Conservation (phyloP, 2,329 filamentous ascomycete species). For the Exophiala xenobiotica region DNA sequence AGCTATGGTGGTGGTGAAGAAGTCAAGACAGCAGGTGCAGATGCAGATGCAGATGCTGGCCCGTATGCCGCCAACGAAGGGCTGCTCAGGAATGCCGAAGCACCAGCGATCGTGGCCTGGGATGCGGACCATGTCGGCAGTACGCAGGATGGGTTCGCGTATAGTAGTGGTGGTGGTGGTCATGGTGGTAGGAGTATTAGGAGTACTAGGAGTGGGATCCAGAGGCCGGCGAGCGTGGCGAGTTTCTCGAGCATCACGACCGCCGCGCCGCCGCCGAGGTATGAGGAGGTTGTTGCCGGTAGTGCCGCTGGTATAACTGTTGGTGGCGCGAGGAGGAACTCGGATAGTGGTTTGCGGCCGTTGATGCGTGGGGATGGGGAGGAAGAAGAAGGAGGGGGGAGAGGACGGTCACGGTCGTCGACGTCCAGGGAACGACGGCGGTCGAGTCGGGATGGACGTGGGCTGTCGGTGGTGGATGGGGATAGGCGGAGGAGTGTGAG, state of each 20-base stretch:
- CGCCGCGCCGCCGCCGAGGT: slow-evolving; percentile 15
- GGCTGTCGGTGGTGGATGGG: slow-evolving; percentile 5
- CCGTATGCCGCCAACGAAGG: slow-evolving; percentile 6
- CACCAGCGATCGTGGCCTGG: slow-evolving; percentile 10
- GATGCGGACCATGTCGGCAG: neutral
- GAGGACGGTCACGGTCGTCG: slow-evolving; percentile 9
- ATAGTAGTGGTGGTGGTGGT: slow-evolving; percentile 1
- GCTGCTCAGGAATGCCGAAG: slow-evolving; percentile 9
- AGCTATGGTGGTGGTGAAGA: slow-evolving; percentile 5
- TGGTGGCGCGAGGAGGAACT: slow-evolving; percentile 2
- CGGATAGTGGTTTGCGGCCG: slow-evolving; percentile 4
- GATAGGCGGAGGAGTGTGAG: slow-evolving; percentile 14
- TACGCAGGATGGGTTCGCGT: slow-evolving; percentile 20
- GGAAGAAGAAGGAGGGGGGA: slow-evolving; percentile 3
- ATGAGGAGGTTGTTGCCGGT: slow-evolving; percentile 17
- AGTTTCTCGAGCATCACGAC: slow-evolving; percentile 1
- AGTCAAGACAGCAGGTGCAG: too few relatives aligned
- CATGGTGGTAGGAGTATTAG: too few relatives aligned
- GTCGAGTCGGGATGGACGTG: neutral
- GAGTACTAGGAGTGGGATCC: too few relatives aligned
- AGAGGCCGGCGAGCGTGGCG: slow-evolving; percentile 15
- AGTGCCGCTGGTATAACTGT: too few relatives aligned
- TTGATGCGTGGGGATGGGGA: slow-evolving; percentile 11
- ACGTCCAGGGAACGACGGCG: neutral
- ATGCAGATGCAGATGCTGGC: neutral